Conservation (phyloP, 2,329 filamentous ascomycete genomes). For the Aspergillus candidus region DNA sequence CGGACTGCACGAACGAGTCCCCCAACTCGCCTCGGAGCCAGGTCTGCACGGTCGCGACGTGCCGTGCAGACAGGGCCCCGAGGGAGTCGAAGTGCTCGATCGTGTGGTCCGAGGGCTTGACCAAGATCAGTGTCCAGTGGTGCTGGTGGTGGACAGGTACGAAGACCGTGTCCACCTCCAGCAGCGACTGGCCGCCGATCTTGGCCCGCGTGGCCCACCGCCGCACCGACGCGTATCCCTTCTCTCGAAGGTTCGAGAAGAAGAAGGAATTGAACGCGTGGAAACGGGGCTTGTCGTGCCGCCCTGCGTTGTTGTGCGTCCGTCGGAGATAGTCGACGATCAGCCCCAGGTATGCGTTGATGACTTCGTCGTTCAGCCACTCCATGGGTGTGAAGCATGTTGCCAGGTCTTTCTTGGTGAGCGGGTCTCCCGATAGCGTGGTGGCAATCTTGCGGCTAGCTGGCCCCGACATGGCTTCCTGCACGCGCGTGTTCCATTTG, state of each 20-base stretch:
- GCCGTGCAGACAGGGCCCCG: constrained; percentile 24
- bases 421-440: constrained; percentile 30
- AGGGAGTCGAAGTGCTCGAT: constrained; percentile 47
- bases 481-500: constrained; percentile 32
- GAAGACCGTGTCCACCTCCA: constrained; percentile 43
- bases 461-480: constrained; percentile 23
- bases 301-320: constrained; percentile 27
- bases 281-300: constrained; percentile 32
- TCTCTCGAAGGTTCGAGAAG: constrained; percentile 37
- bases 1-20: constrained; percentile 33
- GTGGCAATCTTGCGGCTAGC: constrained; percentile 23
- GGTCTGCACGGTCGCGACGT: constrained; percentile 32
- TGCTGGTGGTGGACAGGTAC: constrained; percentile 41
- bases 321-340: constrained; percentile 35
- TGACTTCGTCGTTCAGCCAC: constrained; percentile 45
- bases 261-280: constrained; percentile 44
- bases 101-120: constrained; percentile 37
- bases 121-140: constrained; percentile 46
- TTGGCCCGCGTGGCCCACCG: constrained; percentile 44
- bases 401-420: constrained; percentile 31
- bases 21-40: constrained; percentile 42
- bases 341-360: constrained; percentile 42
- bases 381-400: constrained; percentile 31
- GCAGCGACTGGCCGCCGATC: constrained; percentile 39
- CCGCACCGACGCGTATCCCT: constrained; percentile 34